Conservation (phyloP, 2,329 filamentous ascomycete genomes). For the Tympanopsis confertula region DNA sequence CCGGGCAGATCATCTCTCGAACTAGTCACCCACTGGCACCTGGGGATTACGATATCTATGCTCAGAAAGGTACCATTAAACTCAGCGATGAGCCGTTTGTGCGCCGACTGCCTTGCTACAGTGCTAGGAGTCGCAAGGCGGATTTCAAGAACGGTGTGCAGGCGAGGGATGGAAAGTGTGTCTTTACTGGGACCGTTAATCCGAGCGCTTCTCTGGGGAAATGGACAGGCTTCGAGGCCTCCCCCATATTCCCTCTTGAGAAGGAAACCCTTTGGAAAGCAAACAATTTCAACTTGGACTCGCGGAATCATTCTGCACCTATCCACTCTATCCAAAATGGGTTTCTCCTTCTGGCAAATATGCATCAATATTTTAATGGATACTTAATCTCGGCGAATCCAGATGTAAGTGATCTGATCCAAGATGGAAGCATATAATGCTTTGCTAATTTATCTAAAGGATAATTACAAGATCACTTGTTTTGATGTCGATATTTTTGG, state of each 20-base stretch:
- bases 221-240: constrained; percentile 11
- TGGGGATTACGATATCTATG: not conserved
- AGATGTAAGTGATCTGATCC: constrained; percentile 7
- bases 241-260: constrained; percentile 13
- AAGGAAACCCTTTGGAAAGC: constrained; percentile 10
- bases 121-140: not conserved
- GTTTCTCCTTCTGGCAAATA: constrained; percentile 7
- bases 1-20: not conserved
- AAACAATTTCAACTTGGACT: constrained; percentile 4
- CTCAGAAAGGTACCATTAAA: not conserved
- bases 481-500: constrained; percentile 8
- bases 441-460: constrained; percentile 4
- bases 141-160: not conserved
- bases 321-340: constrained; percentile 16
- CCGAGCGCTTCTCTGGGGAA: not conserved
- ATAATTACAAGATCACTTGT: constrained; percentile 11
- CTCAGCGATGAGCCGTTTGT: not conserved
- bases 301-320: constrained; percentile 2
- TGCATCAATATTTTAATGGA: constrained; percentile 10
- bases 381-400: constrained; percentile 12
- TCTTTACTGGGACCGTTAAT: not conserved
- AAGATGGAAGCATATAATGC: not conserved
- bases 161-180: not conserved
- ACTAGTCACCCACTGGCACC: not conserved
- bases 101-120: not conserved